These are phyloP conservation scores for Scedosporium aurantiacum DNA, from an alignment of 2,329 filamentous ascomycete species.

Conservation along the genomic window DNA sequence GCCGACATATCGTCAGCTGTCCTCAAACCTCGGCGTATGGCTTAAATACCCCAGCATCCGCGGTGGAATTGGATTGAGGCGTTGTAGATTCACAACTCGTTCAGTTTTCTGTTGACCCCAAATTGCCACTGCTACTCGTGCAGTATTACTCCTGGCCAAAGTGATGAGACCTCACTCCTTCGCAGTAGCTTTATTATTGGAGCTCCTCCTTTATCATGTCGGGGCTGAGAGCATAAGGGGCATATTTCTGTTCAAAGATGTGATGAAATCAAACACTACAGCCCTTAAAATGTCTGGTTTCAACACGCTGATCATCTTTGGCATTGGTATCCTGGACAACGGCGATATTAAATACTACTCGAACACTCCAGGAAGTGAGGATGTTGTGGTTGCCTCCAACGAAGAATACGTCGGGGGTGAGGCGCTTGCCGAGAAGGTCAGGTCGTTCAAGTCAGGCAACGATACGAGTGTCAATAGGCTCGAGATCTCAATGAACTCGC, in stretches of 20 bases:
- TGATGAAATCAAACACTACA: conserved; percentile 31
- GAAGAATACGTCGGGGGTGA: conserved; percentile 33
- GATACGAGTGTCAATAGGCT: conserved; percentile 23
- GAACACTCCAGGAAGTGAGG: conserved; percentile 24
- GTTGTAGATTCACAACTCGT: no score
- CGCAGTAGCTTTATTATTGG: background rate
- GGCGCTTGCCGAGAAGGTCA: conserved; percentile 34
- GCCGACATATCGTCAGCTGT: no score
- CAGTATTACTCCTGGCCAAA: background rate
- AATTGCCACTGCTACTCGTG: no score
- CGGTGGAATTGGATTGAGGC: no score
- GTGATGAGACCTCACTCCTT: background rate
- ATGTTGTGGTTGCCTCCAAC: conserved; percentile 24
- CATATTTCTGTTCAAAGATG: conserved; percentile 32
- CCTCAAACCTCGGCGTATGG: no score
- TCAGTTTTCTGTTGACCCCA: no score
- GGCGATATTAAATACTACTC: conserved; percentile 35
- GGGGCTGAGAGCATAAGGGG: conserved; percentile 1
- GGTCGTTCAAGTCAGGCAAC: conserved; percentile 20
- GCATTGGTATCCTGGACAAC: conserved; percentile 28
- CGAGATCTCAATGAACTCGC: conserved; percentile 32
- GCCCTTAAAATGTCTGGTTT: conserved; percentile 29
- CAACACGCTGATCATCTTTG: conserved; percentile 31
- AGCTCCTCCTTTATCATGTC: background rate
- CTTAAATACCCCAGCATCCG: no score